phyloP scores from a whole-genome alignment of 208 protist species.

The Crithidia fasciculata region DNA sequence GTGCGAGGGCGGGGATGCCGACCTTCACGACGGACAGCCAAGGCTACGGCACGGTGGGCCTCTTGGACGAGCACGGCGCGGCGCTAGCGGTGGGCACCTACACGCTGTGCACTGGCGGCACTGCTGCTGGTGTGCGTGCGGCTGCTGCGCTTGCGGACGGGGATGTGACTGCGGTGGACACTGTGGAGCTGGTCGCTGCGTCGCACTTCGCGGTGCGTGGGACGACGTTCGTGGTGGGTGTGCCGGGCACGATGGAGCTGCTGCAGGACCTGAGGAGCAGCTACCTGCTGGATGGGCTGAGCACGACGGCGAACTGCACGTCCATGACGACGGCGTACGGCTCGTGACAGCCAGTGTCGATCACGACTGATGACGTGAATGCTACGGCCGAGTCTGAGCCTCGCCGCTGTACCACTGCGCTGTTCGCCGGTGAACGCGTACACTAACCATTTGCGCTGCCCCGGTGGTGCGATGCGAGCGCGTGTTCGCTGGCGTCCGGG shows the following conservation, averaged over 20 bases:
- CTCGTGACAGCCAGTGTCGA: slow-evolving; percentile 34
- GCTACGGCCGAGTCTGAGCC: slow-evolving; percentile 23
- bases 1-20: slow-evolving; percentile 27
- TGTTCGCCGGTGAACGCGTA: no score
- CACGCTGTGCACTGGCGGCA: slow-evolving; percentile 53
- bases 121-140: neutral
- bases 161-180: slow-evolving; percentile 21
- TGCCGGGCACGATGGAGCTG: slow-evolving; percentile 47
- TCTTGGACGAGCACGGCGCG: slow-evolving; percentile 25
- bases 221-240: slow-evolving; percentile 51
- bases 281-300: slow-evolving; percentile 58
- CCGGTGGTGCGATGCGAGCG: neutral
- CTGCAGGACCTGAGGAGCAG: slow-evolving; percentile 44
- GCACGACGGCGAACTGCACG: slow-evolving; percentile 40
- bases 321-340: slow-evolving; percentile 41
- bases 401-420: no score
- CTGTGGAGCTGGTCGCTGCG: slow-evolving; percentile 47
- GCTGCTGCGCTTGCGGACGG: no score
- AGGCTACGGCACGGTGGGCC: slow-evolving; percentile 46
- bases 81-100: slow-evolving; percentile 51
- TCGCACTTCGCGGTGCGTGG: slow-evolving; percentile 56
- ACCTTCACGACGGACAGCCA: slow-evolving; percentile 56
- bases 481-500: slow-evolving; percentile 32
- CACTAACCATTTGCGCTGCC: no score
- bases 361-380: slow-evolving; percentile 45